These are phyloP conservation scores for Coemansia sp. DNA, from an alignment of 371 early-diverging fungal genomes.

Conservation along the genomic window DNA sequence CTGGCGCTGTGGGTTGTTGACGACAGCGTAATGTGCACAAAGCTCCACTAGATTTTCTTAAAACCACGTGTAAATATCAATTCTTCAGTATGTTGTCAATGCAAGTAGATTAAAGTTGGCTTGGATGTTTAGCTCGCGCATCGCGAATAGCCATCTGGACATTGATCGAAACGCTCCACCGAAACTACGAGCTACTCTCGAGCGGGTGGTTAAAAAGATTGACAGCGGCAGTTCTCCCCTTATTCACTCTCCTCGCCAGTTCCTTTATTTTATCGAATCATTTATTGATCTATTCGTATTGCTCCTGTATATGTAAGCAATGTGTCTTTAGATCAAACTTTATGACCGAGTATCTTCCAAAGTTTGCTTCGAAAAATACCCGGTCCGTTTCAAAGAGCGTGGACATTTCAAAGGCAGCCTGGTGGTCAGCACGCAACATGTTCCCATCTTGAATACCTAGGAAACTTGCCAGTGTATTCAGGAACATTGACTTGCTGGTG, in stretches of 20 bases:
- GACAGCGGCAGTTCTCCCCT: too few species aligned
- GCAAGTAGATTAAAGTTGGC: too few species aligned
- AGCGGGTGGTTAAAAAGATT: background rate
- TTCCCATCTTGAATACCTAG: background rate
- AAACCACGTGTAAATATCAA: too few species aligned
- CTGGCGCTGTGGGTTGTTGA: constrained; percentile 47
- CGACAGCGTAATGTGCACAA: constrained; percentile 36
- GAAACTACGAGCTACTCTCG: background rate
- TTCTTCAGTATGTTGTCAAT: too few species aligned
- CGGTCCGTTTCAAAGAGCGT: background rate
- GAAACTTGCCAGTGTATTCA: constrained; percentile 4
- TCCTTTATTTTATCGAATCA: too few species aligned
- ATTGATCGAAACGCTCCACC: background rate
- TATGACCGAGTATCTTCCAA: constrained; percentile 10
- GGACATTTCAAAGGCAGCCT: background rate
- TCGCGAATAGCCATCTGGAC: too few species aligned
- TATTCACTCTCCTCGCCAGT: too few species aligned
- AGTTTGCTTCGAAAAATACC: constrained; percentile 8
- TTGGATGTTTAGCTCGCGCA: too few species aligned
- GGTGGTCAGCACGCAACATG: background rate
- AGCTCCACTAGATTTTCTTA: background rate
- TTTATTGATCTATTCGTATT: too few species aligned
- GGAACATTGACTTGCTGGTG: constrained; percentile 13
- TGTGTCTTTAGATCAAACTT: too few species aligned
- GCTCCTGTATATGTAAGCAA: too few species aligned